Evolutionary conservation across 116 monocot genomes (phyloP).

Genomic region (Thalassia testudinum): DNA sequence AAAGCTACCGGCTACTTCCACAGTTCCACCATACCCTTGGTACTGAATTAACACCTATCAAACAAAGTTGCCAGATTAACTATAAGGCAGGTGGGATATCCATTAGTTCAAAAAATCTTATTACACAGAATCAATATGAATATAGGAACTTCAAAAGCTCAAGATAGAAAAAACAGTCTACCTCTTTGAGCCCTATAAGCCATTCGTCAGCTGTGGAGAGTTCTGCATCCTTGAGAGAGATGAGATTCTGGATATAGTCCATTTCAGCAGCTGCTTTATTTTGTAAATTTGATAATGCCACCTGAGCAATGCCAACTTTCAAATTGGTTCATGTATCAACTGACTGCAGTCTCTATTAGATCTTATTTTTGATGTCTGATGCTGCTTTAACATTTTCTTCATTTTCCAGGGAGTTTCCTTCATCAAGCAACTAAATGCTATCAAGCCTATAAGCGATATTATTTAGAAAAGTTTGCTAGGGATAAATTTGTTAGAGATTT

Average conservation of each 20-base stretch:
- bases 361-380: too few species aligned
- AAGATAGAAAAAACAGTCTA: neutral
- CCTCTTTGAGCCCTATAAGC: constrained; percentile 60
- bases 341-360: too few species aligned
- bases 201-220: constrained; percentile 32
- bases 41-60: constrained; percentile 51
- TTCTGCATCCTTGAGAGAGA: constrained; percentile 35
- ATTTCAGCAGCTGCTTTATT: constrained; percentile 30
- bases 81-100: neutral
- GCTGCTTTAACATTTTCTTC: too few species aligned
- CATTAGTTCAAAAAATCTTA: neutral
- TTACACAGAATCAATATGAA: neutral
- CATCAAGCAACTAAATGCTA: too few species aligned
- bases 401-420: too few species aligned
- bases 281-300: constrained; percentile 32
- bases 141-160: neutral
- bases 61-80: neutral
- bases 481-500: too few species aligned
- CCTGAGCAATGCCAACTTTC: constrained; percentile 12
- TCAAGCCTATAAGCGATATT: too few species aligned
- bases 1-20: constrained; percentile 81
- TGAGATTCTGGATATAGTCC: constrained; percentile 18
- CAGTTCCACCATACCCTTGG: constrained; percentile 40
- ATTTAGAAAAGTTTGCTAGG: too few species aligned
- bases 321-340: too few species aligned